Conservation (phyloP, 2,329 filamentous ascomycete species). For the Phyllachora maydis region DNA sequence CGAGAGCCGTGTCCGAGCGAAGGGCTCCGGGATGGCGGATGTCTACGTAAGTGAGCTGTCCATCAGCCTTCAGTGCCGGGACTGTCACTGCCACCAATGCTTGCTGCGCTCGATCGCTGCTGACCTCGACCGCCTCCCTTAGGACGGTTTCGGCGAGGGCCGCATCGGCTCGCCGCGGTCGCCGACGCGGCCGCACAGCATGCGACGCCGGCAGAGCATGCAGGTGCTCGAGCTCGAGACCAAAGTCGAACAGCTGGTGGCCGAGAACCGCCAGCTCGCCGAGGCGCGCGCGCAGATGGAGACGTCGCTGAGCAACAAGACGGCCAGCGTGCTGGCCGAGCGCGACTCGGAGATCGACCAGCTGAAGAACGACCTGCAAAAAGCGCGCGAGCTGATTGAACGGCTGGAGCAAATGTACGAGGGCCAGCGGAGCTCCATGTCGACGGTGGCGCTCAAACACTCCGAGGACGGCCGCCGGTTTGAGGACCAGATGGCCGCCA, state of each 20-base stretch:
- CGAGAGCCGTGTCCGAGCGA: constrained; percentile 66
- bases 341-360: constrained; percentile 74
- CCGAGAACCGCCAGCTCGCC: constrained; percentile 64
- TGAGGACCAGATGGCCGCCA: constrained; percentile 25
- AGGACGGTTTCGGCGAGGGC: constrained; percentile 91
- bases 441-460: constrained; percentile 55
- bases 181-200: constrained; percentile 81
- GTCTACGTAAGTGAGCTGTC: constrained; percentile 59
- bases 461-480: constrained; percentile 48
- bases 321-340: constrained; percentile 52
- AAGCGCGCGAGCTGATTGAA: constrained; percentile 62
- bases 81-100: no score
- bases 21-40: constrained; percentile 82
- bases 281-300: constrained; percentile 55
- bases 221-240: constrained; percentile 84
- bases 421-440: constrained; percentile 56
- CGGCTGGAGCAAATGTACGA: constrained; percentile 70
- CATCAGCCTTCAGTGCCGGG: no score
- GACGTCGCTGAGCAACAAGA: constrained; percentile 39
- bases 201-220: constrained; percentile 95
- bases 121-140: constrained; percentile 1
- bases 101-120: no score
- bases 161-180: constrained; percentile 73
- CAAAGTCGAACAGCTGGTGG: constrained; percentile 62
- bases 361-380: constrained; percentile 58